Evolutionary conservation across 345 rosid species (phyloP).

Genomic region (Barbarea vulgaris): DNA sequence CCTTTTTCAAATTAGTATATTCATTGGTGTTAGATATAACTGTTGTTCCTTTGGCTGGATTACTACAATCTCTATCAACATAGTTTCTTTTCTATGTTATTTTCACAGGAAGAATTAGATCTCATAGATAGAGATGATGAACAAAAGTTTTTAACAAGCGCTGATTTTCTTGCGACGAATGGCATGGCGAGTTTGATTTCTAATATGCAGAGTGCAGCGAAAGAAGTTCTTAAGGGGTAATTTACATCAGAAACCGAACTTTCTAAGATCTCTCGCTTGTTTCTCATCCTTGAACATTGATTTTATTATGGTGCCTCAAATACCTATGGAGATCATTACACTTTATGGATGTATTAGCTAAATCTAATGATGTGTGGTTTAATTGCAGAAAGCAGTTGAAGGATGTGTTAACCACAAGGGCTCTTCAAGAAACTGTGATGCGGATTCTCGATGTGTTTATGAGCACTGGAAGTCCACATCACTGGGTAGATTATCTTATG

Average conservation of each 20-base stretch:
- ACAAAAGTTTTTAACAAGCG: constrained; percentile 70
- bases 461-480: constrained; percentile 71
- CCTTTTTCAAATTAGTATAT: not conserved
- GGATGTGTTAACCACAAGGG: constrained; percentile 55
- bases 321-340: constrained; percentile 10
- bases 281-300: not conserved
- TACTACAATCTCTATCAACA: constrained; percentile 9
- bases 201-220: constrained; percentile 62
- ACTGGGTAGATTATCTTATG: constrained; percentile 85
- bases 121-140: constrained; percentile 75
- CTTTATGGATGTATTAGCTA: not conserved
- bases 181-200: constrained; percentile 61
- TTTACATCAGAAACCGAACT: not conserved
- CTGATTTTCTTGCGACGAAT: constrained; percentile 78
- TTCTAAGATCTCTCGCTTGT: not conserved
- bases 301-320: constrained; percentile 14
- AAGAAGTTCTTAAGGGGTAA: constrained; percentile 82
- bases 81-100: not conserved
- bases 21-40: constrained; percentile 16
- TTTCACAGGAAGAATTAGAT: constrained; percentile 71
- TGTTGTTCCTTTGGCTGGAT: not conserved
- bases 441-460: constrained; percentile 76
- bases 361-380: constrained; percentile 8
- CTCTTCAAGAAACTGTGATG: constrained; percentile 60
- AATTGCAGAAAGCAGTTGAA: constrained; percentile 72